Percentiles rank a stretch among this genome's conserved stretches.
phyloP scores from a whole-genome alignment of 2,329 filamentous ascomycete species.

The Periconia digitata region DNA sequence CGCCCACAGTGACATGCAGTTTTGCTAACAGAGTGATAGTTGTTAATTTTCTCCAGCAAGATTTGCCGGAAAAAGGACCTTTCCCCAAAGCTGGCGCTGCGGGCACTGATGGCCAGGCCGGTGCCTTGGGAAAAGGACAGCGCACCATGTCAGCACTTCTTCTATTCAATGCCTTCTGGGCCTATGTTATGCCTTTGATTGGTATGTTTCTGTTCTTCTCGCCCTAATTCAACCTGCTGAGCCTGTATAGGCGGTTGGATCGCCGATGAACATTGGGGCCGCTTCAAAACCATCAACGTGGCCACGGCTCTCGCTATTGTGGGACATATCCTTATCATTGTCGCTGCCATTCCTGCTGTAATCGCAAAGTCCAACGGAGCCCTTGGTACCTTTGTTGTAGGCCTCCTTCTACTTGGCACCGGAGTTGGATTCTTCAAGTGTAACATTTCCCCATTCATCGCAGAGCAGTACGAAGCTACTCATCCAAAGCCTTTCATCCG shows the following conservation, averaged over 20 bases:
- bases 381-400: conserved; percentile 55
- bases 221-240: background rate
- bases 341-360: conserved; percentile 55
- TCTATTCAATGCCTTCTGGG: conserved; percentile 45
- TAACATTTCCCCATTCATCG: conserved; percentile 63
- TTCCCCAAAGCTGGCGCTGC: conserved; percentile 34
- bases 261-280: conserved; percentile 60
- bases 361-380: conserved; percentile 45
- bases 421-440: conserved; percentile 53
- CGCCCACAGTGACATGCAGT: conserved; percentile 6
- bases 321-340: conserved; percentile 58
- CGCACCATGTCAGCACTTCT: conserved; percentile 39
- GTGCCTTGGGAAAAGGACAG: conserved; percentile 41
- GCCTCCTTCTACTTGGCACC: conserved; percentile 51
- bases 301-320: conserved; percentile 51
- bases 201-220: conserved; percentile 49
- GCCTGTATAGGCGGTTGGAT: conserved; percentile 41
- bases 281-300: conserved; percentile 63
- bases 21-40: conserved; percentile 23
- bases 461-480: conserved; percentile 67
- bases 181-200: conserved; percentile 47
- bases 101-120: conserved; percentile 33
- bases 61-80: conserved; percentile 34
- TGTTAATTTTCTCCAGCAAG: conserved; percentile 44
- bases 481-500: conserved; percentile 59